Evolutionary conservation across 176 grass and related monocot genomes (phyloP).

Genomic region (Dendrocalamus sinicus): DNA sequence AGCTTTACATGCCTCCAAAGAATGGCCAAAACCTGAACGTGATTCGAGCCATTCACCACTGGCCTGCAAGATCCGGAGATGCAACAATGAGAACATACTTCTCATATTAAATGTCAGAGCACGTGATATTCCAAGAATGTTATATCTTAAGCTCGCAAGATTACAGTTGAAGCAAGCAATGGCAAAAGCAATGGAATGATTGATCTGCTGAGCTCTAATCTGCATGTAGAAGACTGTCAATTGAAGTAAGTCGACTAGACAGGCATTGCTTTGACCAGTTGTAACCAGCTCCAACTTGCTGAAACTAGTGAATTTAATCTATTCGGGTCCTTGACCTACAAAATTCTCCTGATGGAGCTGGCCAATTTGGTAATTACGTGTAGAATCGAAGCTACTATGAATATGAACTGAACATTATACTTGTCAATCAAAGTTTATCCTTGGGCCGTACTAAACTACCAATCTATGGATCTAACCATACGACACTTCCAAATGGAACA

Average conservation of each 20-base stretch:
- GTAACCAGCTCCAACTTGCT: neutral
- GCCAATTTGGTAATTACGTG: no score
- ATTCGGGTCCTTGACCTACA: neutral
- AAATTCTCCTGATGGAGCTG: neutral
- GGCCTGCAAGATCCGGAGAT: neutral
- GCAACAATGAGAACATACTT: constrained; percentile 5
- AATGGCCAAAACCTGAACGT: constrained; percentile 35
- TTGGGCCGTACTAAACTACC: neutral
- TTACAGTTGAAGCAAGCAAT: neutral
- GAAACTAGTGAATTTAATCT: neutral
- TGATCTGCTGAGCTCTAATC: neutral
- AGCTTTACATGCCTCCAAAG: constrained; percentile 21
- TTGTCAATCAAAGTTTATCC: neutral
- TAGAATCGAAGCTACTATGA: neutral
- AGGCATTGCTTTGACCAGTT: neutral
- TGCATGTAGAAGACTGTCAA: neutral
- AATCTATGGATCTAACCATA: neutral
- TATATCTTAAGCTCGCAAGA: constrained; percentile 33
- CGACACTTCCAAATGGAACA: constrained; percentile 2
- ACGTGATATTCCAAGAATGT: neutral
- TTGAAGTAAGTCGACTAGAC: neutral
- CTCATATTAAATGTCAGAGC: constrained; percentile 1
- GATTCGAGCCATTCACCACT: constrained; percentile 3
- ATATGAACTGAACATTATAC: neutral
- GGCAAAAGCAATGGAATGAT: neutral